phyloP scores from a whole-genome alignment of 2,329 filamentous ascomycete species.

The Fusarium anthophilum region DNA sequence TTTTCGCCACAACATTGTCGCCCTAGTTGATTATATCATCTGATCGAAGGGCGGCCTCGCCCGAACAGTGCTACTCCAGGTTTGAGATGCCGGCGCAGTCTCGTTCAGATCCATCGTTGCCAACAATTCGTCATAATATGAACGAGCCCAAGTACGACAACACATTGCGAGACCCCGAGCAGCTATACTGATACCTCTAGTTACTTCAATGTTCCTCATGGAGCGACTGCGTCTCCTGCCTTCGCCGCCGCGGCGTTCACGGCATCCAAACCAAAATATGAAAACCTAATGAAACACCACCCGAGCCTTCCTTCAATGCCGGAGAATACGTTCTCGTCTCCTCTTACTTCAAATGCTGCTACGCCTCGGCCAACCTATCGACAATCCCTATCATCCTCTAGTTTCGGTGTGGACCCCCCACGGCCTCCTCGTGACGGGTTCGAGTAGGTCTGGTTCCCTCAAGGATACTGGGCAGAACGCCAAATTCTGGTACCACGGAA shows the following conservation, averaged over 20 bases:
- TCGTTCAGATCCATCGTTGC: slow-evolving; percentile 20
- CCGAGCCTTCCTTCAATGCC: slow-evolving; percentile 29
- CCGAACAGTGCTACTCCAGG: not conserved
- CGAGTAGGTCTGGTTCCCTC: slow-evolving; percentile 72
- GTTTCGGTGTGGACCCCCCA: slow-evolving; percentile 60
- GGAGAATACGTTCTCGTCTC: slow-evolving; percentile 6
- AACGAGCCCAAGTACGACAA: slow-evolving; percentile 40
- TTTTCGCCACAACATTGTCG: not conserved
- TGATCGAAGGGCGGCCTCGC: not conserved
- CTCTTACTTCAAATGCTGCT: not conserved
- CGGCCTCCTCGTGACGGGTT: slow-evolving; percentile 62
- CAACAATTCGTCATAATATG: slow-evolving; percentile 1
- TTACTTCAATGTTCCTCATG: slow-evolving; percentile 46
- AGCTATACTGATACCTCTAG: slow-evolving; percentile 29
- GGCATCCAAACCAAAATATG: slow-evolving; percentile 10
- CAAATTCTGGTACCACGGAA: slow-evolving; percentile 44
- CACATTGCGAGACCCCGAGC: rapidly evolving
- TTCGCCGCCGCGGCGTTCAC: slow-evolving; percentile 15
- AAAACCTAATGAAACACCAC: slow-evolving; percentile 24
- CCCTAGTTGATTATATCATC: not conserved
- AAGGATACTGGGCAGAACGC: slow-evolving; percentile 72
- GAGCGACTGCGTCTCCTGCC: slow-evolving; percentile 21
- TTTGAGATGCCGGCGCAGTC: slow-evolving; percentile 33
- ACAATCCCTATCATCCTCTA: slow-evolving; percentile 9
- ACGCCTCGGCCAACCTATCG: not conserved